Evolutionary conservation across 1,284 basidiomycete species (phyloP).

Genomic region (Cutaneotrichosporon spelunceum): DNA sequence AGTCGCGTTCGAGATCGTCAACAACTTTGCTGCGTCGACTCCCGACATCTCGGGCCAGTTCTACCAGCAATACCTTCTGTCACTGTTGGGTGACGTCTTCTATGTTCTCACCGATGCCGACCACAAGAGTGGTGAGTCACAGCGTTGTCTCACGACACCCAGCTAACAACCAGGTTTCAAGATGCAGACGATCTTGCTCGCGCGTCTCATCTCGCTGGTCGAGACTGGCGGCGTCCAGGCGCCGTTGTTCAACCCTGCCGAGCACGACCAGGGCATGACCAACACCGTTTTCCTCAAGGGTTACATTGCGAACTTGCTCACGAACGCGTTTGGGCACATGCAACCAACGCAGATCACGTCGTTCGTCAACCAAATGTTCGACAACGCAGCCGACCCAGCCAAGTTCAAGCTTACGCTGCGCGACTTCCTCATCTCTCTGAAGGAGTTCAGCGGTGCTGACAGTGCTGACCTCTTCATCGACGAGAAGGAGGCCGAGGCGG

Average conservation of each 20-base stretch:
- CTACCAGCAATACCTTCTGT: constrained; percentile 90
- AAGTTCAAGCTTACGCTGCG: constrained; percentile 94
- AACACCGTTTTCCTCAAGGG: constrained; percentile 82
- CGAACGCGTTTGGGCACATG: constrained; percentile 85
- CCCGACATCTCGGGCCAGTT: constrained; percentile 72
- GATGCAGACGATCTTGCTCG: constrained; percentile 81
- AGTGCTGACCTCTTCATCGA: constrained; percentile 85
- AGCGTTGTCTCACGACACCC: no score
- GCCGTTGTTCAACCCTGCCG: constrained; percentile 78
- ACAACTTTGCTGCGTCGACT: constrained; percentile 88
- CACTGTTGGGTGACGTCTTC: constrained; percentile 93
- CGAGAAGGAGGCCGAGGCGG: constrained; percentile 86
- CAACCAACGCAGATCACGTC: constrained; percentile 72
- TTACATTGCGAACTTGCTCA: constrained; percentile 81
- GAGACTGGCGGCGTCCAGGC: constrained; percentile 77
- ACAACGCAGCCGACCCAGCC: constrained; percentile 82
- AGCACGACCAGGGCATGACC: constrained; percentile 68
- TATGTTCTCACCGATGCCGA: constrained; percentile 96
- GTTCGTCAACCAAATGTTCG: constrained; percentile 78
- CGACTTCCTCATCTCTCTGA: constrained; percentile 73
- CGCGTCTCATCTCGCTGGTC: constrained; percentile 89
- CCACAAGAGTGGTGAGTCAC: constrained; percentile 78
- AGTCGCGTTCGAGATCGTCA: constrained; percentile 85
- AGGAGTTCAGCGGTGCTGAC: constrained; percentile 76
- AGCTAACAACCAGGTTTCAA: constrained; percentile 64